Evolutionary conservation across 768 basidiomycete genomes (phyloP).

Genomic region (Brasilioporus rufonigricans): DNA sequence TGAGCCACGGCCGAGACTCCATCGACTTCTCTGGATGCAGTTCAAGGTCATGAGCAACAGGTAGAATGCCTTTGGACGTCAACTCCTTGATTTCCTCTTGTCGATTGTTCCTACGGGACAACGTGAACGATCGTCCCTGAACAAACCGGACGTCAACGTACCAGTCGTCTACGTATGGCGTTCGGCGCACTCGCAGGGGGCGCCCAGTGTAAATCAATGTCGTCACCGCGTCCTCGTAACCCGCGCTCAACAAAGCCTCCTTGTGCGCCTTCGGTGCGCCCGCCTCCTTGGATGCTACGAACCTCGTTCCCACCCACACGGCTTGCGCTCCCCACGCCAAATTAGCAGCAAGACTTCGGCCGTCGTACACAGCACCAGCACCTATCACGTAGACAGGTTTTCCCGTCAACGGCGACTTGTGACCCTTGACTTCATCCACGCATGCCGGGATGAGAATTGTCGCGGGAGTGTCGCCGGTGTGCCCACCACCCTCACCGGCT

Average conservation of each 20-base stretch:
- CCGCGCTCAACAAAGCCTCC: conserved; percentile 65
- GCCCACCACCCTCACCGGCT: conserved; percentile 88
- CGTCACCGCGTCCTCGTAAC: conserved; percentile 75
- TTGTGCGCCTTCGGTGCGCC: conserved; percentile 84
- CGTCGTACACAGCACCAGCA: conserved; percentile 90
- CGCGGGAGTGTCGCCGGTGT: conserved; percentile 82
- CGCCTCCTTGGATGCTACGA: conserved; percentile 81
- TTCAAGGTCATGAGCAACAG: conserved; percentile 66
- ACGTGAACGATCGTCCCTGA: neutral
- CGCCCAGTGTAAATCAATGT: conserved; percentile 92
- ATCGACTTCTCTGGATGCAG: conserved; percentile 80
- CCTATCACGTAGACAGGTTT: conserved; percentile 85
- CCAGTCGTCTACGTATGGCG: conserved; percentile 86
- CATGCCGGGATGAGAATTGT: conserved; percentile 89
- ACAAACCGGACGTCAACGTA: conserved; percentile 30
- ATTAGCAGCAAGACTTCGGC: conserved; percentile 83
- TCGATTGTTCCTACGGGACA: conserved; percentile 60
- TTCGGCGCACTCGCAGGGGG: conserved; percentile 81
- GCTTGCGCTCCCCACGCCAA: conserved; percentile 86
- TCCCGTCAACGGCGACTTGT: conserved; percentile 76
- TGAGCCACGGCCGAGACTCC: conserved; percentile 68
- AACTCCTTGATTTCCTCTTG: conserved; percentile 80
- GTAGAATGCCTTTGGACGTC: conserved; percentile 81
- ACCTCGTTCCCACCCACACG: conserved; percentile 88
- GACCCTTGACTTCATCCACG: conserved; percentile 79